phyloP scores from a whole-genome alignment of 2,329 filamentous ascomycete species.

The Xylariaceae sp. region DNA sequence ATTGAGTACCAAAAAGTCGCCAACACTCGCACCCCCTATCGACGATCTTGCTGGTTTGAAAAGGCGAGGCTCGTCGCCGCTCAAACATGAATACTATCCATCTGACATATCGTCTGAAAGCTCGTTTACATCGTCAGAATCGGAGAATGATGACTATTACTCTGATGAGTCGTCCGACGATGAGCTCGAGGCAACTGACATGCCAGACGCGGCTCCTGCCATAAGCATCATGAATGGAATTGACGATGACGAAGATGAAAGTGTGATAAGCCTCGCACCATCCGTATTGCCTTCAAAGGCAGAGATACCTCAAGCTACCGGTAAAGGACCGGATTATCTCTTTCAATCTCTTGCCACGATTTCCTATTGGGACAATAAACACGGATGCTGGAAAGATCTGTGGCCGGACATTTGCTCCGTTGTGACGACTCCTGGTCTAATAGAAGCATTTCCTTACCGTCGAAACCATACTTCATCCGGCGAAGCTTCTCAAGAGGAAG shows the following conservation, averaged over 20 bases:
- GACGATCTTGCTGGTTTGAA: conserved; percentile 51
- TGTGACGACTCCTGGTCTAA: conserved; percentile 55
- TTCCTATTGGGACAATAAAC: conserved; percentile 61
- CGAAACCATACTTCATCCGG: conserved; percentile 35
- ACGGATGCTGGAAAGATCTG: conserved; percentile 60
- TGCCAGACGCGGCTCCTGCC: conserved; percentile 57
- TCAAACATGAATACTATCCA: conserved; percentile 96
- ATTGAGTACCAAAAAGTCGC: conserved; percentile 38
- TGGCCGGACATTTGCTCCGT: conserved; percentile 52
- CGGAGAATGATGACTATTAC: conserved; percentile 49
- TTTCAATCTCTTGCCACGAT: conserved; percentile 52
- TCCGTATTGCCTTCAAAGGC: conserved; percentile 81
- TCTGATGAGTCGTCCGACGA: conserved; percentile 49
- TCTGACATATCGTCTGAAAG: conserved; percentile 62
- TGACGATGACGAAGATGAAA: conserved; percentile 30
- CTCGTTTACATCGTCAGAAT: conserved; percentile 26
- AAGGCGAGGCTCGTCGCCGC: conserved; percentile 80
- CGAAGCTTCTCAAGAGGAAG: conserved; percentile 34
- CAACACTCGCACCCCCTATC: conserved; percentile 44
- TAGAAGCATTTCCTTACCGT: conserved; percentile 53
- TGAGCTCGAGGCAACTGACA: conserved; percentile 59
- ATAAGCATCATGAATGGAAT: conserved; percentile 49
- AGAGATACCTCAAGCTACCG: conserved; percentile 49
- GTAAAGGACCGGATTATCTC: conserved; percentile 40
- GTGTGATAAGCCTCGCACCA: conserved; percentile 61